phyloP scores from a whole-genome alignment of 257 asterid species.

The Vinca minor region DNA sequence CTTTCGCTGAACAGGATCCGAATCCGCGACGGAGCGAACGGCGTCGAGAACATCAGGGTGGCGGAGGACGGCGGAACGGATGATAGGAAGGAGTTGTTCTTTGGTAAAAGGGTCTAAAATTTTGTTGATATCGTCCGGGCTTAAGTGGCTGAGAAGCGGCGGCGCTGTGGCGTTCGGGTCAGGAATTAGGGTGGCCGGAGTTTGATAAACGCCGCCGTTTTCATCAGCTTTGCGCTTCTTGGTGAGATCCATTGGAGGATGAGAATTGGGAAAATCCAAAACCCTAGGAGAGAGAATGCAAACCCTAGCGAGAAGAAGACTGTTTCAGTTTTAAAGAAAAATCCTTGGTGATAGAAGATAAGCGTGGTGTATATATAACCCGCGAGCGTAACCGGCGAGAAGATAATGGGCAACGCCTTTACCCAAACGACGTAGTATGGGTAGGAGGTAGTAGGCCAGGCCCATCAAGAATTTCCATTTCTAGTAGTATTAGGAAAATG shows the following conservation, averaged over 20 bases:
- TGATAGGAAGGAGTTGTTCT: slow-evolving; percentile 63
- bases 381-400: too few relatives aligned
- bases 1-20: slow-evolving; percentile 70
- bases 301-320: slow-evolving; percentile 22
- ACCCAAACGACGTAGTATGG: too few relatives aligned
- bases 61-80: slow-evolving; percentile 68
- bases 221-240: slow-evolving; percentile 90
- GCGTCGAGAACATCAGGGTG: slow-evolving; percentile 71
- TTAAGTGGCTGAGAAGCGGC: slow-evolving; percentile 28
- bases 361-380: not conserved
- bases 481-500: too few relatives aligned
- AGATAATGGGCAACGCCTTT: too few relatives aligned
- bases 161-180: slow-evolving; percentile 29
- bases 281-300: slow-evolving; percentile 23
- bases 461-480: too few relatives aligned
- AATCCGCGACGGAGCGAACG: slow-evolving; percentile 73
- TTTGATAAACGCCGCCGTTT: slow-evolving; percentile 53
- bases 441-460: too few relatives aligned
- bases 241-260: slow-evolving; percentile 52
- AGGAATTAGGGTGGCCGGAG: slow-evolving; percentile 8
- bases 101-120: slow-evolving; percentile 74
- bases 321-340: not conserved
- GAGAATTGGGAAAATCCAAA: slow-evolving; percentile 5
- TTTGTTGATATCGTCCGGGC: slow-evolving; percentile 70
- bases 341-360: not conserved